These are phyloP conservation scores for Xerocomus potaroensis DNA, from an alignment of 768 basidiomycete genomes.

Conservation along the genomic window DNA sequence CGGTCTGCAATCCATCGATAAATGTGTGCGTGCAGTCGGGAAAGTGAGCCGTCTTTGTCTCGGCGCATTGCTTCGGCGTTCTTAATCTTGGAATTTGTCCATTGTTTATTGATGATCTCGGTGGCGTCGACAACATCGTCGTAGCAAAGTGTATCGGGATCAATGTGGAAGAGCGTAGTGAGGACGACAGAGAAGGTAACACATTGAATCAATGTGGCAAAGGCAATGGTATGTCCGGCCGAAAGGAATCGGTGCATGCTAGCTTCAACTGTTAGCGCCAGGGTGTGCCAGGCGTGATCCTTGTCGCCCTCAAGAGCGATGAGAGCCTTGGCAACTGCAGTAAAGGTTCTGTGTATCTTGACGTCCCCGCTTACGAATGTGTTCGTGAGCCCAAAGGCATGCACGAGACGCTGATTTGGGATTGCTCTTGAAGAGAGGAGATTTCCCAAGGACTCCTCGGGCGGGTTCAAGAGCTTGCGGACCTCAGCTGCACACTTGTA, in stretches of 20 bases:
- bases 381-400: constrained; percentile 36
- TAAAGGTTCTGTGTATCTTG: constrained; percentile 27
- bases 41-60: constrained; percentile 29
- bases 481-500: constrained; percentile 8
- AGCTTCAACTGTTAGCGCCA: constrained; percentile 15
- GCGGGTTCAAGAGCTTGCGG: constrained; percentile 15
- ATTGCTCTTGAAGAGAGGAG: constrained; percentile 18
- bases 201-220: constrained; percentile 40
- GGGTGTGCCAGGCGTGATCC: constrained; percentile 9
- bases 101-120: constrained; percentile 33
- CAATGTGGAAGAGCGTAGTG: constrained; percentile 35
- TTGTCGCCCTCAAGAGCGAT: constrained; percentile 8
- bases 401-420: constrained; percentile 23
- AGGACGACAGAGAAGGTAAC: constrained; percentile 43
- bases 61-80: constrained; percentile 6
- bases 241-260: constrained; percentile 14
- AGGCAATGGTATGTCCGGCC: constrained; percentile 12
- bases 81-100: constrained; percentile 23
- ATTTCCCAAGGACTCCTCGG: constrained; percentile 1
- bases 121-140: constrained; percentile 39
- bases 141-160: constrained; percentile 26
- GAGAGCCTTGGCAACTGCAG: constrained; percentile 18
- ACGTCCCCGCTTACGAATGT: constrained; percentile 47
- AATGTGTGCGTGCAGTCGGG: constrained; percentile 27
- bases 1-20: constrained; percentile 34